Base-by-base conservation (phyloP, 192 early-diverging fungal species). In the Allomyces macrogynus region DNA sequence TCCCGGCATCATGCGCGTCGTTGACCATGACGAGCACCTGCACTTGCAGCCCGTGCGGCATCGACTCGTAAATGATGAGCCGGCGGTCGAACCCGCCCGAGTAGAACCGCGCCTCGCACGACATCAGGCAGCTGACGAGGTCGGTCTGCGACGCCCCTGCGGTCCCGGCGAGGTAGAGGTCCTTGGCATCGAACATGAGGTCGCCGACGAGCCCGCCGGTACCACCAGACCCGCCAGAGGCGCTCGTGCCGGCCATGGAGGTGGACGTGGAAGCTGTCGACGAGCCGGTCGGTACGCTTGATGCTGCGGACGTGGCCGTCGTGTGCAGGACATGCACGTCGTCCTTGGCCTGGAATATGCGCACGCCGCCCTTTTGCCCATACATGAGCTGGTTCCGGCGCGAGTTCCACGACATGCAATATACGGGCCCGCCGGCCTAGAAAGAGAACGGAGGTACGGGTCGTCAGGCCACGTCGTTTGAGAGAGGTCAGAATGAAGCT, bases 51-150 rank as follows among this genome's bases (percentile, higher is more conserved):
- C 80, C 81, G 66, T 83, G 80, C 64, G 81, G 80, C 1, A 78
- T 70, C 5, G 77, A 74, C 61, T 83, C 81, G 67, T 83, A 83
- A 40, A 83, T 81, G 9, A 83, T 68, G 24, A 83, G 78, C 61
- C 80, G 82, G 16, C 76, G 69, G 65, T 83, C 81, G 64, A 70
- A 81, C 73, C 81, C 81, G n/a, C 75, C 81, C 60, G 77, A 80
- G 61, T 78, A 83, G 66, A 80, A 83, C 10, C 81, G 67, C 2
- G 79, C 81, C 63, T 83, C 81, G 26, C 71, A 75, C 11, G 76
- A 71, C 9, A 83, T 75, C 11, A 83, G 68, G 62, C 81, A 83
- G 62, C 71, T 78, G 8, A 83, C 81, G 25, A 83, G 66, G 65
- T 83, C 81, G 10, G 61, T 66, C 61, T 83, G 81, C 61, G 79